These are phyloP conservation scores for Triangularia verruculosa DNA, from an alignment of 2,329 filamentous ascomycete genomes.

Conservation along the genomic window DNA sequence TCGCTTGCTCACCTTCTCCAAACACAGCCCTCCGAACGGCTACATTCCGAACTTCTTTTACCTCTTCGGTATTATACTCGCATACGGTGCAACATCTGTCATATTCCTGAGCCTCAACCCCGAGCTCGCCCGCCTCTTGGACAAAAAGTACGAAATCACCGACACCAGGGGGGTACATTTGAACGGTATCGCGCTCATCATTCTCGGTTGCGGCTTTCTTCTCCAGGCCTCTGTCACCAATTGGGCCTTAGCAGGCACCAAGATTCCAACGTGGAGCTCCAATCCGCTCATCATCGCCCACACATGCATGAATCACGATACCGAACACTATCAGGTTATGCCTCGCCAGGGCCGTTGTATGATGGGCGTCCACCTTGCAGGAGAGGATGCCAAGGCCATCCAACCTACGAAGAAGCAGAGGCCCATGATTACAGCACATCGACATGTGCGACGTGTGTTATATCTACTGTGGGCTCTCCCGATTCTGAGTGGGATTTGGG, in stretches of 20 bases:
- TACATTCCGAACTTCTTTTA: constrained; percentile 28
- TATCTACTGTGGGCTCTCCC: constrained; percentile 26
- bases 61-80: constrained; percentile 29
- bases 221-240: constrained; percentile 30
- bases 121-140: constrained; percentile 22
- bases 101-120: constrained; percentile 31
- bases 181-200: constrained; percentile 28
- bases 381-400: constrained; percentile 17
- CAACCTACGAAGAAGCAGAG: constrained; percentile 25
- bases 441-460: constrained; percentile 26
- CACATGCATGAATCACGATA: constrained; percentile 23
- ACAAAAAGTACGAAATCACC: constrained; percentile 9
- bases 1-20: constrained; percentile 29
- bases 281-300: constrained; percentile 32
- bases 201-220: constrained; percentile 30
- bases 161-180: constrained; percentile 22
- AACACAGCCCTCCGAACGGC: constrained; percentile 27
- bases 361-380: constrained; percentile 29
- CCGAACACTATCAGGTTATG: constrained; percentile 19
- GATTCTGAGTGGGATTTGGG: constrained; percentile 22
- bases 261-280: constrained; percentile 32
- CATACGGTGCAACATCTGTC: constrained; percentile 31
- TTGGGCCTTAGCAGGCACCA: constrained; percentile 28
- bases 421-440: constrained; percentile 26
- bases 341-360: constrained; percentile 26